Evolutionary conservation across 768 basidiomycete species (phyloP).

Genomic region (Auriculariales sp.): DNA sequence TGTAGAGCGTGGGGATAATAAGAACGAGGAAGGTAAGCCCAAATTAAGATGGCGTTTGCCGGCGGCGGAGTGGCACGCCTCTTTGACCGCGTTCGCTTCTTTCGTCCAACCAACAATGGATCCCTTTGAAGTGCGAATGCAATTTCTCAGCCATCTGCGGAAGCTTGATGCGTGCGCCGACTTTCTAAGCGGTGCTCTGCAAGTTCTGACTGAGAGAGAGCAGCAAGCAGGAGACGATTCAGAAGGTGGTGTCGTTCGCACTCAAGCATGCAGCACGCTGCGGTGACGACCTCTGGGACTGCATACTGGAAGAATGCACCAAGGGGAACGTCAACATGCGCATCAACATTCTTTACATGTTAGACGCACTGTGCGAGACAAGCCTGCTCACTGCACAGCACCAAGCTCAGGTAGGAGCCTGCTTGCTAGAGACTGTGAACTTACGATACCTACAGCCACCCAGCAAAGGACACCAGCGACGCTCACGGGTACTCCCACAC

Average conservation of each 20-base stretch:
- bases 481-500: too few relatives aligned
- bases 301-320: conserved; percentile 69
- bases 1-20: too few relatives aligned
- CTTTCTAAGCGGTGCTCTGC: conserved; percentile 10
- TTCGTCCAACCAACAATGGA: conserved; percentile 28
- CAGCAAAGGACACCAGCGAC: too few relatives aligned
- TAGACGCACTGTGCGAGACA: conserved; percentile 76
- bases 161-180: conserved; percentile 47
- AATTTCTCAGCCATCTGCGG: conserved; percentile 47
- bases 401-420: too few relatives aligned
- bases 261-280: conserved; percentile 73
- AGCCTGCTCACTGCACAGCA: conserved; percentile 55
- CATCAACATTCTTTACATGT: conserved; percentile 87
- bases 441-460: too few relatives aligned
- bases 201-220: neutral
- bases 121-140: conserved; percentile 61
- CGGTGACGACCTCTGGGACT: conserved; percentile 90
- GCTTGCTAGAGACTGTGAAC: too few relatives aligned
- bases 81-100: too few relatives aligned
- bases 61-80: too few relatives aligned
- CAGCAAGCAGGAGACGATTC: conserved; percentile 78
- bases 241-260: conserved; percentile 74
- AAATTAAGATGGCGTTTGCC: too few relatives aligned
- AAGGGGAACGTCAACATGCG: conserved; percentile 78
- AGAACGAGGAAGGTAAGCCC: too few relatives aligned